These are phyloP conservation scores for Hymenoscyphus linearis DNA, from an alignment of 2,329 filamentous ascomycete genomes.

Conservation along the genomic window DNA sequence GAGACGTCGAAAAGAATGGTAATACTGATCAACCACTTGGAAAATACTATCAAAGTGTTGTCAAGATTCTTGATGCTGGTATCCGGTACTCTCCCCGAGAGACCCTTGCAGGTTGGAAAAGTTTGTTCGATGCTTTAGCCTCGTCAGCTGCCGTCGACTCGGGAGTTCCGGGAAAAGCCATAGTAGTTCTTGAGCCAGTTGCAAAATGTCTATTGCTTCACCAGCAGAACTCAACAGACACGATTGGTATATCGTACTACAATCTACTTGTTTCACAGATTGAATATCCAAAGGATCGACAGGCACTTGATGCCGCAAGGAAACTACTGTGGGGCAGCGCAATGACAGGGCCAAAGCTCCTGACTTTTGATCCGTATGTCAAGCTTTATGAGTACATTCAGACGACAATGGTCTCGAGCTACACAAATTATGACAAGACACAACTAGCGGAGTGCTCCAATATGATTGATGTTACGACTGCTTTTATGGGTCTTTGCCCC, in stretches of 20 bases:
- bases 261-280: conserved; percentile 31
- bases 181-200: conserved; percentile 66
- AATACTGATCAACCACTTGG: conserved; percentile 46
- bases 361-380: conserved; percentile 57
- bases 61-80: conserved; percentile 62
- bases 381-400: conserved; percentile 58
- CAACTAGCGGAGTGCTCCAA: conserved; percentile 41
- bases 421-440: conserved; percentile 35
- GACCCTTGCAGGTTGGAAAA: conserved; percentile 36
- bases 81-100: conserved; percentile 36
- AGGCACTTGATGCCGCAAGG: conserved; percentile 59
- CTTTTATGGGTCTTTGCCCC: conserved; percentile 36
- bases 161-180: conserved; percentile 61
- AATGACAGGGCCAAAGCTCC: conserved; percentile 36
- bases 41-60: conserved; percentile 64
- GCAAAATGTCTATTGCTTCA: conserved; percentile 48
- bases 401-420: conserved; percentile 49
- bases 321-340: conserved; percentile 61
- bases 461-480: conserved; percentile 41
- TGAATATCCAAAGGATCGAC: conserved; percentile 52
- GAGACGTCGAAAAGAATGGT: conserved; percentile 29
- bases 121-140: conserved; percentile 53
- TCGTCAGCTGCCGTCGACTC: conserved; percentile 54
- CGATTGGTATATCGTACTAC: conserved; percentile 30
- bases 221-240: conserved; percentile 23